Evolutionary conservation across 495 filamentous ascomycete species (phyloP).

Genomic region (Aspergillus incahuasiensis): DNA sequence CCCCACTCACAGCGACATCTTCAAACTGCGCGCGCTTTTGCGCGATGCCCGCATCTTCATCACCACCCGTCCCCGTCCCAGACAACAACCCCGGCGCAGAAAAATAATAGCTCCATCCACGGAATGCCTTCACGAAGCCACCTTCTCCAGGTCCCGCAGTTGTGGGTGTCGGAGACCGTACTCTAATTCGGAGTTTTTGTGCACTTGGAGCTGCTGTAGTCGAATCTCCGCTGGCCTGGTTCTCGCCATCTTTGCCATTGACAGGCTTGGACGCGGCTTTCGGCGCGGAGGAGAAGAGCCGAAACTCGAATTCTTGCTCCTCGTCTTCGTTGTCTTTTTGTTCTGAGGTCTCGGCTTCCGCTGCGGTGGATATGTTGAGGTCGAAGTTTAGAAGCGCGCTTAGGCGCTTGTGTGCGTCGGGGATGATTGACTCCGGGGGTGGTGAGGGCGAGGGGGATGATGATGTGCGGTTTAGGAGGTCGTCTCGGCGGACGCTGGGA

Average conservation of each 20-base stretch:
- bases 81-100: slow-evolving; percentile 29
- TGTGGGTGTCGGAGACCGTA: slow-evolving; percentile 38
- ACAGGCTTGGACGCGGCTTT: slow-evolving; percentile 5
- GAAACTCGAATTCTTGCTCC: slow-evolving; percentile 47
- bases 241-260: background rate
- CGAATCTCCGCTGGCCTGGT: background rate
- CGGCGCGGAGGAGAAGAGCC: slow-evolving; percentile 41
- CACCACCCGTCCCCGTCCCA: slow-evolving; percentile 4
- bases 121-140: slow-evolving; percentile 39
- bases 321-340: slow-evolving; percentile 26
- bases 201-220: slow-evolving; percentile 10
- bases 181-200: slow-evolving; percentile 40
- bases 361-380: slow-evolving; percentile 13
- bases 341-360: slow-evolving; percentile 2
- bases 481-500: slow-evolving; percentile 40
- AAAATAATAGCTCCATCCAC: slow-evolving; percentile 45
- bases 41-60: slow-evolving; percentile 12
- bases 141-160: slow-evolving; percentile 27
- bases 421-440: slow-evolving; percentile 20
- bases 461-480: slow-evolving; percentile 34
- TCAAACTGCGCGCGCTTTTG: slow-evolving; percentile 32
- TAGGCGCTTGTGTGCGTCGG: slow-evolving; percentile 37
- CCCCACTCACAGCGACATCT: slow-evolving; percentile 37
- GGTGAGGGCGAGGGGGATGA: slow-evolving; percentile 31
- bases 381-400: slow-evolving; percentile 39